Conservation (phyloP, 768 basidiomycete genomes). For the Steccherinum ochraceum region DNA sequence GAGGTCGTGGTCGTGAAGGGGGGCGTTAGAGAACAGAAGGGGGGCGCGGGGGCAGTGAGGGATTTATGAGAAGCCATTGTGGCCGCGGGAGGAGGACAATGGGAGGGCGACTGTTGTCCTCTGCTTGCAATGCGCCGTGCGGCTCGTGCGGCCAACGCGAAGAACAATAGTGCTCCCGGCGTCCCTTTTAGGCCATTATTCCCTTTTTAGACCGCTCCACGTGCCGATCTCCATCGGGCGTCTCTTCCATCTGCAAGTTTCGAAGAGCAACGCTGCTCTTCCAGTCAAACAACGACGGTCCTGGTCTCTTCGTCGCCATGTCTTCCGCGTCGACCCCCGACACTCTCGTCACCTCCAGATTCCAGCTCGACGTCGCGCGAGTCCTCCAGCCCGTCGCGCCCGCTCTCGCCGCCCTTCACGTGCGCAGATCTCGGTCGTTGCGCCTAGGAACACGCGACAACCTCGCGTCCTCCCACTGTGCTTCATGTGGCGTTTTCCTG, state of each 20-base stretch:
- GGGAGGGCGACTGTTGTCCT: neutral
- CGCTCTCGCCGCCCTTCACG: slow-evolving; percentile 57
- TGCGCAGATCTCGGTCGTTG: slow-evolving; percentile 30
- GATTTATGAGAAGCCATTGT: neutral
- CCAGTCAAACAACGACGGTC: too few species aligned
- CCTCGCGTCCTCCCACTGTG: slow-evolving; percentile 32
- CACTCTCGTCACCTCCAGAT: slow-evolving; percentile 12
- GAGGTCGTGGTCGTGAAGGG: slow-evolving; percentile 2
- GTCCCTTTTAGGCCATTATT: neutral
- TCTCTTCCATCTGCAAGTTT: too few species aligned
- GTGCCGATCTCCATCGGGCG: too few species aligned
- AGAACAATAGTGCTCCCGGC: neutral
- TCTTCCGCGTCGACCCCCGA: neutral
- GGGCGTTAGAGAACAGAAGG: slow-evolving; percentile 8
- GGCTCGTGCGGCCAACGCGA: neutral
- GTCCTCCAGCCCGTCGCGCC: slow-evolving; percentile 46
- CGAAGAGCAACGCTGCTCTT: too few species aligned
- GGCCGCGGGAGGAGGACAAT: neutral
- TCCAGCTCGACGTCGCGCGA: slow-evolving; percentile 39
- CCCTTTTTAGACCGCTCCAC: too few species aligned
- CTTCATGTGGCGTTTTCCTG: slow-evolving; percentile 47
- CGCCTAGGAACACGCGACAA: slow-evolving; percentile 17
- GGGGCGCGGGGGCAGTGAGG: neutral
- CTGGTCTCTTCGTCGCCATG: neutral
- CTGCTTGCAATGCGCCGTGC: neutral